Conservation (phyloP, 31 red algal species). For the Bonnemaisonia californica region DNA sequence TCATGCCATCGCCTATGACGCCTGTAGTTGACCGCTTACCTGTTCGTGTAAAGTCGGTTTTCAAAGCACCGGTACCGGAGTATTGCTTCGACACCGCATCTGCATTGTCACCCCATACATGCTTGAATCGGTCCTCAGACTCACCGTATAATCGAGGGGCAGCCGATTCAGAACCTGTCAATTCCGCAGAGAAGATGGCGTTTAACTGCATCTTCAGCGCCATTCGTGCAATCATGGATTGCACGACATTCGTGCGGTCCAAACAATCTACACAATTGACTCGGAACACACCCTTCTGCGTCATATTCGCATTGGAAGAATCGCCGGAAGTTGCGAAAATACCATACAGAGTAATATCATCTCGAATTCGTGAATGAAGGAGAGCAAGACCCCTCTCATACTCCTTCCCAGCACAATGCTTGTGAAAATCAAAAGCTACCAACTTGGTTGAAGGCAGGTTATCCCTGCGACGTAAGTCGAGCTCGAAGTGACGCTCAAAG, state of each 20-base stretch:
- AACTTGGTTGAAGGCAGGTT: conserved; percentile 37
- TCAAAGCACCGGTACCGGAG: conserved; percentile 91
- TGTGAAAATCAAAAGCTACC: conserved; percentile 94
- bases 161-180: not conserved
- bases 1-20: conserved; percentile 89
- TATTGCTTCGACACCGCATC: conserved; percentile 95
- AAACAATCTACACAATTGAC: conserved; percentile 98
- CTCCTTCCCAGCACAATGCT: conserved; percentile 79
- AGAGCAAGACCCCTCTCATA: conserved; percentile 82
- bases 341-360: conserved; percentile 52
- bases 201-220: conserved; percentile 65
- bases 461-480: conserved; percentile 38
- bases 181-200: conserved; percentile 35
- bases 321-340: conserved; percentile 44
- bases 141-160: conserved; percentile 49
- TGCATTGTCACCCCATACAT: conserved; percentile 94
- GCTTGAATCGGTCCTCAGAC: conserved; percentile 80
- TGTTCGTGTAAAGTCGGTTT: conserved; percentile 92
- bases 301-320: not conserved
- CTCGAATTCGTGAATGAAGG: conserved; percentile 47
- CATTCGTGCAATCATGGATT: conserved; percentile 71
- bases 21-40: conserved; percentile 94
- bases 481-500: conserved; percentile 76
- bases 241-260: conserved; percentile 93
- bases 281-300: conserved; percentile 87